Percentiles rank a stretch among this genome's conserved stretches.
These are phyloP conservation scores for Talaromyces sp. DNA, from an alignment of 2,329 filamentous ascomycete genomes.

Conservation along the genomic window DNA sequence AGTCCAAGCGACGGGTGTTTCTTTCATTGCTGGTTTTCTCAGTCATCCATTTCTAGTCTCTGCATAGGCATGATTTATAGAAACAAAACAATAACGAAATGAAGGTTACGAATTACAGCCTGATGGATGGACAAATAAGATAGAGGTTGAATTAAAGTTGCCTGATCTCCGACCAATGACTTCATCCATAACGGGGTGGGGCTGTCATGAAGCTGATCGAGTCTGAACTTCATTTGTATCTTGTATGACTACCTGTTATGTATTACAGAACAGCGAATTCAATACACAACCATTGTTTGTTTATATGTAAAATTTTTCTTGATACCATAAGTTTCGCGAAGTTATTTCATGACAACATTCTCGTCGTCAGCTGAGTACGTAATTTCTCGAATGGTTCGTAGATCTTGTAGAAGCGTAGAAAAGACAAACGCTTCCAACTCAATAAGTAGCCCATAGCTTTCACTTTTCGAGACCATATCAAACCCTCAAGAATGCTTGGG, in stretches of 20 bases:
- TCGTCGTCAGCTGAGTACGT: not conserved
- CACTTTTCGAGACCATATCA: not conserved
- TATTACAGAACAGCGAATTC: too few relatives aligned
- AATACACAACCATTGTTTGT: too few relatives aligned
- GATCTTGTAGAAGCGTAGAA: not conserved
- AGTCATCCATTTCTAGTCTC: not conserved
- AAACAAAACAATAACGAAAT: too few relatives aligned
- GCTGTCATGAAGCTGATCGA: not conserved
- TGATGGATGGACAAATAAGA: not conserved
- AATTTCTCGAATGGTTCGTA: not conserved
- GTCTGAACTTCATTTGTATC: not conserved
- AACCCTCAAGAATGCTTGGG: not conserved
- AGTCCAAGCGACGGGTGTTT: not conserved
- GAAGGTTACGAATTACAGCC: not conserved
- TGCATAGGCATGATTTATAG: too few relatives aligned
- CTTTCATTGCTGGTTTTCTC: not conserved
- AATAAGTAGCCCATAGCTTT: not conserved
- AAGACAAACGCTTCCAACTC: not conserved
- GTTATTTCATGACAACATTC: too few relatives aligned
- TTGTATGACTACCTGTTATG: too few relatives aligned
- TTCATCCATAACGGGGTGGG: conserved; percentile 1
- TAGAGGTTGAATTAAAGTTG: conserved; percentile 14
- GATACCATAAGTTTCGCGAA: too few relatives aligned
- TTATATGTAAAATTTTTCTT: too few relatives aligned
- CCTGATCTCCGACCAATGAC: not conserved